Evolutionary conservation across 768 basidiomycete species (phyloP), one percentile per base, ranked within the genome.

Genomic region (Polyporus arcularius): DNA sequence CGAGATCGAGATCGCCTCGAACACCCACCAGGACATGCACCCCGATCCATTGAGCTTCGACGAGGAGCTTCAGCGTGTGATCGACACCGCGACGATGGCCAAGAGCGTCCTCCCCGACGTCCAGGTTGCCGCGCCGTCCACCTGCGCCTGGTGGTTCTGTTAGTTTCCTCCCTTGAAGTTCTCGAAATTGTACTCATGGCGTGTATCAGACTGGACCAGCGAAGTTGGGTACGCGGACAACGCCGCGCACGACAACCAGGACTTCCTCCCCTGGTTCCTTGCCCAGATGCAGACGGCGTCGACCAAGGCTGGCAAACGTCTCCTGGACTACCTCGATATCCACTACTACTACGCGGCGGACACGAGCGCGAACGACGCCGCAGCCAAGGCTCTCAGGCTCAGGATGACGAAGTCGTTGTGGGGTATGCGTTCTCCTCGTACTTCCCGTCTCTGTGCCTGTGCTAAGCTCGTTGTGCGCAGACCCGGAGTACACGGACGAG

Each of bases 201-300:
- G 3, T 18, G n/a, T 3, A 35, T 2, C 56, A 83, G 80, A 84
- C 72, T 84, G 83, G 83, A 83, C 82, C 1, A 83, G 80, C 60
- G 21, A 55, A 2, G 70, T 83, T 53, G 82, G 83, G 0, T 81
- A 71, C 64, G 71, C 74, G 11, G 83, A 84, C 63, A 83, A 76
- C 40, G 73, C 78, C 12, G 82, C 82, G 4, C 83, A 84, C 67
- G 56, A 75, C 65, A 82, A 82, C 63, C 79, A 74, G 35, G 83
- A 84, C 67, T 84, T 82, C 74, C 55, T 84, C 6, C 83, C 83
- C 15, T 84, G 82, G 82, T 83, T 84, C 78, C 72, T 84, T 50
- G 51, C 68, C 15, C 71, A 83, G 68, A 82, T 84, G 82, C 76
- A 77, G 39, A 63, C 71, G 7, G 71, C 72, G 3, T 76, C 78